Percentiles rank a stretch among this genome's conserved stretches.
phyloP scores from a whole-genome alignment of 2,329 filamentous ascomycete species.

The Penicillium sp. region DNA sequence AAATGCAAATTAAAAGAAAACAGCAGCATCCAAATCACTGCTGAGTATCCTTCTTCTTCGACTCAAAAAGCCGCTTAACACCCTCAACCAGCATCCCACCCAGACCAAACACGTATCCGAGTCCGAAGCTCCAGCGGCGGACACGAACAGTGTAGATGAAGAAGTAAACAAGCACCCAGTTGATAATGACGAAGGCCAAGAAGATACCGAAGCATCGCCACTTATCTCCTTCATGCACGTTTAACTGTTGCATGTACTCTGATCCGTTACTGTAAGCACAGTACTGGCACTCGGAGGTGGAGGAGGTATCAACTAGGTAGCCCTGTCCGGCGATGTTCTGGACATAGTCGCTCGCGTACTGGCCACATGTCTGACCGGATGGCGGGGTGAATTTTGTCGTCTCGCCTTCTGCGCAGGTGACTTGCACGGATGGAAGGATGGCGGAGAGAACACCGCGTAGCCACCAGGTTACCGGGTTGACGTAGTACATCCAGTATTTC shows the following conservation, averaged over 20 bases:
- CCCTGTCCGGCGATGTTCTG: constrained; percentile 50
- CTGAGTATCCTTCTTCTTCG: constrained; percentile 22
- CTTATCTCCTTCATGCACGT: constrained; percentile 60
- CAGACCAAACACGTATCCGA: constrained; percentile 57
- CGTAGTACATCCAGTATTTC: constrained; percentile 69
- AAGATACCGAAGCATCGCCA: constrained; percentile 75
- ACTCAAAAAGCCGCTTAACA: constrained; percentile 30
- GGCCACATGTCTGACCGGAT: constrained; percentile 60
- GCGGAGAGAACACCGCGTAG: constrained; percentile 68
- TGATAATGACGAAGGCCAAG: constrained; percentile 67
- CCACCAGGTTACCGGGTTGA: constrained; percentile 71
- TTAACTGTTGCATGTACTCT: constrained; percentile 64
- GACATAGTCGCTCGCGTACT: constrained; percentile 65
- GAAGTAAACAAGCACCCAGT: constrained; percentile 72
- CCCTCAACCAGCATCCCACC: constrained; percentile 44
- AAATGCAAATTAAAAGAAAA: constrained; percentile 19
- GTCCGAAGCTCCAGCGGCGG: constrained; percentile 68
- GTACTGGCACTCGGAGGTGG: constrained; percentile 64
- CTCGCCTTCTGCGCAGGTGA: constrained; percentile 58
- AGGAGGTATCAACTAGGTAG: constrained; percentile 63
- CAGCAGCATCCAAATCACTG: constrained; percentile 5
- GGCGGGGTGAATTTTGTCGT: constrained; percentile 67
- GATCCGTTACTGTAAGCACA: constrained; percentile 67
- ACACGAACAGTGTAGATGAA: constrained; percentile 74
- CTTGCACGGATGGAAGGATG: constrained; percentile 54